Base-by-base conservation (phyloP, 495 filamentous ascomycete species). In the Peziza echinospora region DNA sequence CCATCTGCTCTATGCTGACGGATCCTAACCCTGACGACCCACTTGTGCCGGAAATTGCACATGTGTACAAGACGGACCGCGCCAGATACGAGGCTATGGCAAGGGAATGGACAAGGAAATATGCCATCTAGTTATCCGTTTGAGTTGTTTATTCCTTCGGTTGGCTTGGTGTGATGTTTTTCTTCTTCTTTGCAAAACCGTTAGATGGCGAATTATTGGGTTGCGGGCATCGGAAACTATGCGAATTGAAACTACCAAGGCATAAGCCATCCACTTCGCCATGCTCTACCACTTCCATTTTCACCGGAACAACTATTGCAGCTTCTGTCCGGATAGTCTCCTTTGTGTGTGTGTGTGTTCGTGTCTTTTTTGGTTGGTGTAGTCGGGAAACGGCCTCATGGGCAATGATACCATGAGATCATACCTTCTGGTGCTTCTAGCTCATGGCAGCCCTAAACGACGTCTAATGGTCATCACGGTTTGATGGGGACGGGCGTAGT, bases 1-100 rank as follows among this genome's bases (percentile, higher is more conserved):
- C 91, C 22, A 97, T 97, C 69, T 97, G 89, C 72, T 97, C 89
- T 30, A 96, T 97, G 91, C 75, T 97, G 59, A 97, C 91, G 57
- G 89, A 97, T 67, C 89, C 89, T 53, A 97, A 97, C 73, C 89
- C 89, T 41, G 89, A 97, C 61, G 89, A 97, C 65, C 89, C 89
- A 50, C 76, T 97, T 48, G 89, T 97, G 43, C 89, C 89, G 45
- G 89, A 97, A 68, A 96, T 97, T 56, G 89, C 89, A 24, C 89
- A 97, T 58, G 89, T 97, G 58, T 97, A 97, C 80, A 97, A 97
- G 82, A 94, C 89, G 45, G 91, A 97, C 63, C 82, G 83, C 46
- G 73, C 79, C 48, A 73, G 84, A 58, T 97, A 97, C 65, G 91
- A 97, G 68, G 80, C 84, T 47, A 94, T 86, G 50, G 89, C 89